These are phyloP conservation scores for Hortiboletus flavorubellus DNA, from an alignment of 768 basidiomycete genomes.

Conservation along the genomic window DNA sequence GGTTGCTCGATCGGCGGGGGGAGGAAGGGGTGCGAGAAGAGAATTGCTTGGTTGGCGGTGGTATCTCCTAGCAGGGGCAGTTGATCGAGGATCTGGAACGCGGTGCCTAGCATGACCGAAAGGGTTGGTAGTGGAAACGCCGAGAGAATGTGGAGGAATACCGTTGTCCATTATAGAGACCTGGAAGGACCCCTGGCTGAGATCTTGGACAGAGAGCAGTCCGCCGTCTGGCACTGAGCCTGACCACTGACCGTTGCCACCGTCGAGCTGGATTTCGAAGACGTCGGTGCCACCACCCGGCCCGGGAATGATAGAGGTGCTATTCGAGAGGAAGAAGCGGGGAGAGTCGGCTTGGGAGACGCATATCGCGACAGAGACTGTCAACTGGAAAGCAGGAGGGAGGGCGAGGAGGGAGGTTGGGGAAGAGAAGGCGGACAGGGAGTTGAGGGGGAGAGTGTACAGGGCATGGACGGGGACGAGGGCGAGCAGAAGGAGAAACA, in stretches of 20 bases:
- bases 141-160: conserved; percentile 13
- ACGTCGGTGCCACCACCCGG: conserved; percentile 37
- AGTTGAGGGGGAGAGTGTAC: conserved; percentile 36
- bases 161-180: conserved; percentile 51
- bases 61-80: conserved; percentile 70
- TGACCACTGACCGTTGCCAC: conserved; percentile 53
- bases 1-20: conserved; percentile 34
- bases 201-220: conserved; percentile 45
- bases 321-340: conserved; percentile 61
- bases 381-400: conserved; percentile 38
- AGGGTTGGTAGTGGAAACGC: neutral
- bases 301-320: conserved; percentile 36
- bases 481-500: neutral
- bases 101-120: conserved; percentile 36
- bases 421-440: conserved; percentile 32
- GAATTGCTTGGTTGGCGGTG: conserved; percentile 64
- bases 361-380: conserved; percentile 52
- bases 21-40: conserved; percentile 63
- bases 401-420: conserved; percentile 38
- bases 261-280: conserved; percentile 44
- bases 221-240: conserved; percentile 48
- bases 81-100: conserved; percentile 42
- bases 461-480: conserved; percentile 8
- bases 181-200: conserved; percentile 48
- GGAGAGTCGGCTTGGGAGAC: conserved; percentile 34